phyloP scores from a whole-genome alignment of 2,329 filamentous ascomycete species.

The Neofusicoccum laricinum region DNA sequence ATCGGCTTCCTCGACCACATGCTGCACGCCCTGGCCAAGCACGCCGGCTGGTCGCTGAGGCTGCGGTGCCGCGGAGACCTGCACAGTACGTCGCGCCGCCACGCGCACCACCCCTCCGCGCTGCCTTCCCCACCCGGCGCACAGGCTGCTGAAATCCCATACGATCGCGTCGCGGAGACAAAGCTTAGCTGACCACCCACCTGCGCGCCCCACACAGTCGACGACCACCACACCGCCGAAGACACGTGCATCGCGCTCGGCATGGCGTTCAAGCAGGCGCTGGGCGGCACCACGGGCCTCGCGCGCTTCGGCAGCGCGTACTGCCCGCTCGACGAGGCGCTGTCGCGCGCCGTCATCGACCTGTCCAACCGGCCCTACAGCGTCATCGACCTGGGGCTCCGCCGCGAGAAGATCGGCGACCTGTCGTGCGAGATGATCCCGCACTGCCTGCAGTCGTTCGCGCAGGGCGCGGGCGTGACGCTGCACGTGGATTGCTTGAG shows the following conservation, averaged over 20 bases:
- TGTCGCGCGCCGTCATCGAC: constrained; percentile 91
- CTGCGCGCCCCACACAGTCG: too few relatives aligned
- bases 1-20: constrained; percentile 99
- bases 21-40: constrained; percentile 94
- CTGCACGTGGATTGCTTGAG: constrained; percentile 90
- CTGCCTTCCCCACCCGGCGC: too few relatives aligned
- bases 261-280: constrained; percentile 74
- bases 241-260: constrained; percentile 92
- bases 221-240: constrained; percentile 98
- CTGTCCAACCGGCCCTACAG: constrained; percentile 87
- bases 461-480: constrained; percentile 85
- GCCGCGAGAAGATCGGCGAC: constrained; percentile 89
- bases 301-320: constrained; percentile 91
- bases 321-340: constrained; percentile 89
- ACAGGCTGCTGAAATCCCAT: too few relatives aligned
- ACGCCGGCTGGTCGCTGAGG: constrained; percentile 87
- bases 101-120: too few relatives aligned
- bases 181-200: too few relatives aligned
- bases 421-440: constrained; percentile 96
- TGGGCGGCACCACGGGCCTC: constrained; percentile 75
- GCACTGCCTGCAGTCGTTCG: constrained; percentile 92
- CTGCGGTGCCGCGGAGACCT: constrained; percentile 84
- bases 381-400: constrained; percentile 79
- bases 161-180: too few relatives aligned
- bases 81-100: constrained; percentile 63